Percentiles rank a stretch among this genome's conserved stretches.
phyloP scores from a whole-genome alignment of 345 rosid species.

The Populus simonii region DNA sequence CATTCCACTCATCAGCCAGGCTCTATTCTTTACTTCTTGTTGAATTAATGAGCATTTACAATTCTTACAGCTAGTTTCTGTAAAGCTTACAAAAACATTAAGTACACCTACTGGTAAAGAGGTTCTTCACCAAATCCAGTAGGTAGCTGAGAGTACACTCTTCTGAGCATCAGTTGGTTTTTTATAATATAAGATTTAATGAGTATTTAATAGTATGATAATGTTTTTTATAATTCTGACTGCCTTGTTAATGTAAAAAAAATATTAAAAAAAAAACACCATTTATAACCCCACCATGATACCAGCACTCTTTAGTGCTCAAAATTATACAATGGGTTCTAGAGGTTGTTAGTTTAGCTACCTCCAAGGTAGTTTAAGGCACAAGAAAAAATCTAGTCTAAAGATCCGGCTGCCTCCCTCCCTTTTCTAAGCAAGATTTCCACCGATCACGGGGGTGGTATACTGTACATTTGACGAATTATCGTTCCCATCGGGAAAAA shows the following conservation, averaged over 20 bases:
- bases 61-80: neutral
- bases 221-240: no score
- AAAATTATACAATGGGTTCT: neutral
- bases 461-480: no score
- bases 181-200: no score
- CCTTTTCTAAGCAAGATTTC: conserved; percentile 23
- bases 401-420: neutral
- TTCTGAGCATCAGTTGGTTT: neutral
- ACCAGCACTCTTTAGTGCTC: no score
- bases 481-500: no score
- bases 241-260: no score
- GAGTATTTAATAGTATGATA: no score
- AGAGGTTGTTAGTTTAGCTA: conserved; percentile 13
- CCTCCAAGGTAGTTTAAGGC: conserved; percentile 1
- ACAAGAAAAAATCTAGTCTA: neutral
- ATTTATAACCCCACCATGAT: no score
- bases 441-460: conserved; percentile 16
- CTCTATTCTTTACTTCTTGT: conserved; percentile 8
- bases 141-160: neutral
- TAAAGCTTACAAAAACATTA: neutral
- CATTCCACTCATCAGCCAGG: neutral
- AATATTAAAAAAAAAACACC: no score
- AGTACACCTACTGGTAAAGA: neutral
- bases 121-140: neutral
- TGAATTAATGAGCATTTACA: neutral